Percentiles rank a stretch among this genome's conserved stretches.
These are phyloP conservation scores for Tinospora cordifolia DNA, from an alignment of 164 flowering plant species.

Conservation along the genomic window DNA sequence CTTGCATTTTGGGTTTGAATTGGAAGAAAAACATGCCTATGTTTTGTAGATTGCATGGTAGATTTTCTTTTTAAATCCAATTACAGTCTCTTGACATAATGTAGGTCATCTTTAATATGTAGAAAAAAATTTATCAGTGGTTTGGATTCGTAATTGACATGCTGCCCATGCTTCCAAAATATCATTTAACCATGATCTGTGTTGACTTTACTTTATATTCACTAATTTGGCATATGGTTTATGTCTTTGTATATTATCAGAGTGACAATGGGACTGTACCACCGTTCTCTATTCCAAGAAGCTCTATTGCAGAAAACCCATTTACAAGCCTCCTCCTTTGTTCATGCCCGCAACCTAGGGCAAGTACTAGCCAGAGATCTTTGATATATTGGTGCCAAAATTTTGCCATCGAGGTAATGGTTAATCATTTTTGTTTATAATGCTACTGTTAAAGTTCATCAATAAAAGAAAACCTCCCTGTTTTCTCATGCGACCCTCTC, in stretches of 20 bases:
- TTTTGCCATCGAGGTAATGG: constrained; percentile 70
- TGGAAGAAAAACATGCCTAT: not conserved
- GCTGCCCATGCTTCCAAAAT: not conserved
- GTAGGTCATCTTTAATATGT: not conserved
- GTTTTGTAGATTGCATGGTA: not conserved
- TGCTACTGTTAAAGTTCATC: not conserved
- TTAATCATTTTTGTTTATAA: not conserved
- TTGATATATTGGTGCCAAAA: constrained; percentile 61
- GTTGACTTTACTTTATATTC: not conserved
- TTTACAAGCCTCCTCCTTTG: constrained; percentile 80
- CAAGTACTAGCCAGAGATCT: constrained; percentile 21
- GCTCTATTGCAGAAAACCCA: constrained; percentile 77
- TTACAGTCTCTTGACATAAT: not conserved
- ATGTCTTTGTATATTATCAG: constrained; percentile 29
- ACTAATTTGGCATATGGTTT: not conserved
- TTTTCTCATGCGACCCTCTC: too few relatives aligned
- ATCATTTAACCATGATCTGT: not conserved
- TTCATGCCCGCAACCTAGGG: constrained; percentile 41
- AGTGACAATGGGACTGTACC: constrained; percentile 71
- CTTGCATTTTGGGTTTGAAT: not conserved
- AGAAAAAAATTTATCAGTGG: not conserved
- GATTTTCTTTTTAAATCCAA: not conserved
- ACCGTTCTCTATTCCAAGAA: constrained; percentile 68
- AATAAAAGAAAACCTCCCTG: not conserved
- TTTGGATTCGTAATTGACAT: not conserved